These are phyloP conservation scores for Melaleuca alternifolia DNA, from an alignment of 345 rosid species.

Conservation along the genomic window DNA sequence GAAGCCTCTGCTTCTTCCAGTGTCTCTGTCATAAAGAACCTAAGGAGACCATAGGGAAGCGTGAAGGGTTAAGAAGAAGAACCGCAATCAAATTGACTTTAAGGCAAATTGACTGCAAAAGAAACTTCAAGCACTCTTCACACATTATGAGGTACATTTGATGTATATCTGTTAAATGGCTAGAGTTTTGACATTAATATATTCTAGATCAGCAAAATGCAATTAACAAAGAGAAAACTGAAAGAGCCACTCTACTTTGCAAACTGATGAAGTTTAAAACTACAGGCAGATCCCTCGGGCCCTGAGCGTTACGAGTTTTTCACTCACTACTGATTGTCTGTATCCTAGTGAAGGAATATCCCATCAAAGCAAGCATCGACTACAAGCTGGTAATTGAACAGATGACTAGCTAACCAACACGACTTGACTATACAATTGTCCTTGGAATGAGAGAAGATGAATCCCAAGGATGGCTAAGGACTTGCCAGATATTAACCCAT, in stretches of 20 bases:
- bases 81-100: not conserved
- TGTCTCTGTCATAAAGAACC: constrained; percentile 77
- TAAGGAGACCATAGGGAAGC: not conserved
- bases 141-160: not conserved
- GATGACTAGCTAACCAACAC: not conserved
- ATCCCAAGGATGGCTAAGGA: not conserved
- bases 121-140: not conserved
- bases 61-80: not conserved
- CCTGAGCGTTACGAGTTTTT: not conserved
- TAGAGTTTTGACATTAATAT: not conserved
- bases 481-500: not conserved
- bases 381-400: not conserved
- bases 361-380: not conserved
- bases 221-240: not conserved
- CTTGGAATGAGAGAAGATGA: not conserved
- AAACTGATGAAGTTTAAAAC: not conserved
- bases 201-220: not conserved
- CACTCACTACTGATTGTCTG: not conserved
- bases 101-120: not conserved
- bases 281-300: not conserved
- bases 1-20: constrained; percentile 84
- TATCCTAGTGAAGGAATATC: not conserved
- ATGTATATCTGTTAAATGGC: not conserved
- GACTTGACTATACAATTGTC: not conserved
- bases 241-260: not conserved